Conservation (phyloP, 2,329 filamentous ascomycete species). For the Phaeoacremonium minimum region DNA sequence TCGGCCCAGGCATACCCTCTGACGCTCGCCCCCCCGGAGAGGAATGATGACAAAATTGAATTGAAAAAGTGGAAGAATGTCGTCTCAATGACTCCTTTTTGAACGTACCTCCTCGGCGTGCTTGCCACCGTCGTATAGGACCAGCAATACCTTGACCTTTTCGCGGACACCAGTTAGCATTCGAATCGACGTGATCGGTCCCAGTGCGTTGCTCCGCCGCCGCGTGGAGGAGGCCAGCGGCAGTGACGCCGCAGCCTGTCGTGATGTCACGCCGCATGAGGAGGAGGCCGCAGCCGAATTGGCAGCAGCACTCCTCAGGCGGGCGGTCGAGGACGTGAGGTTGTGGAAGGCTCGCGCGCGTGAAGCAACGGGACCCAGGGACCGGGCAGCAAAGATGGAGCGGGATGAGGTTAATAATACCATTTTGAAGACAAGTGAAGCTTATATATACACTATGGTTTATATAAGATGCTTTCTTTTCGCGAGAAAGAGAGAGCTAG, state of each 20-base stretch:
- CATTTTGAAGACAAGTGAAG: no score
- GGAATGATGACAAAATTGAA: no score
- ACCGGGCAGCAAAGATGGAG: constrained; percentile 12
- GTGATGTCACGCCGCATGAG: constrained; percentile 7
- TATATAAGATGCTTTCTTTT: no score
- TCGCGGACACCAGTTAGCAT: constrained; percentile 46
- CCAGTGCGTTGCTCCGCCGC: constrained; percentile 9
- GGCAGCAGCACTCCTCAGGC: no score
- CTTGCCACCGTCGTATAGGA: constrained; percentile 87
- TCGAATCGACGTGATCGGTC: constrained; percentile 47
- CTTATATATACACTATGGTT: no score
- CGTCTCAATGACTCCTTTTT: no score
- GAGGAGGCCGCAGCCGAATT: constrained; percentile 8
- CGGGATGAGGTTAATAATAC: constrained; percentile 12
- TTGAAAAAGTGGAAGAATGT: no score
- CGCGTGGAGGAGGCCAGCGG: background rate
- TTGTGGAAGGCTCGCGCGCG: constrained; percentile 13
- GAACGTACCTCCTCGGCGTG: constrained; percentile 76
- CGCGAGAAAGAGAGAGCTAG: no score
- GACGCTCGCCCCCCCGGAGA: no score
- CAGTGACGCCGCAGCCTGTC: constrained; percentile 7
- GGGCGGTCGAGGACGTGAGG: no score
- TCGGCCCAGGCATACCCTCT: no score
- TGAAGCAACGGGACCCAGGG: constrained; percentile 11
- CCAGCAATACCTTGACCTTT: constrained; percentile 92